These are phyloP conservation scores for Fraxinus angustifolia DNA, from an alignment of 305 asterid species.

Conservation along the genomic window DNA sequence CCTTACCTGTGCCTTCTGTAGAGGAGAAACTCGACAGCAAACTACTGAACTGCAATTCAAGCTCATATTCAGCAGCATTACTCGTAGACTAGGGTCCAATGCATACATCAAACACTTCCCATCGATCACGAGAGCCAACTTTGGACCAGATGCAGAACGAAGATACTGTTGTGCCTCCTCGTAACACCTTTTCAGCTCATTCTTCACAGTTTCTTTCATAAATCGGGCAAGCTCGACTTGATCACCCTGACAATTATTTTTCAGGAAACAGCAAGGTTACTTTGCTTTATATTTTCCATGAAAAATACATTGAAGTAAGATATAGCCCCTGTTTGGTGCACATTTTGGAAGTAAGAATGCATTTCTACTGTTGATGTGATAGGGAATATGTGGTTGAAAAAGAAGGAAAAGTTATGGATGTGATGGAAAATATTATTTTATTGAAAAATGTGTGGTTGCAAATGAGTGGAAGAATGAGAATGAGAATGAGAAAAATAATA, in stretches of 20 bases:
- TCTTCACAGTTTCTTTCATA: slow-evolving; percentile 77
- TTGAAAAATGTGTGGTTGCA: no score
- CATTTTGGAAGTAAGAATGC: no score
- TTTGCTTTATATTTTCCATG: neutral
- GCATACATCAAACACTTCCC: slow-evolving; percentile 99
- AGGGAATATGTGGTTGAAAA: no score
- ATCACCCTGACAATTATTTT: slow-evolving; percentile 61
- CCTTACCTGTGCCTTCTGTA: slow-evolving; percentile 95
- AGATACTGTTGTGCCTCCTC: slow-evolving; percentile 78
- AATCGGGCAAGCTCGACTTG: slow-evolving; percentile 95
- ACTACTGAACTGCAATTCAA: slow-evolving; percentile 95
- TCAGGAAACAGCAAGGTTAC: slow-evolving; percentile 18
- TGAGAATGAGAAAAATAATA: no score
- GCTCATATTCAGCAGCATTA: slow-evolving; percentile 84
- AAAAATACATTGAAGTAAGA: slow-evolving; percentile 10
- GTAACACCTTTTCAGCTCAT: slow-evolving; percentile 62
- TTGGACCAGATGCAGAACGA: slow-evolving; percentile 54
- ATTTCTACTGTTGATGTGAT: no score
- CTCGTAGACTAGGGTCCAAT: slow-evolving; percentile 89
- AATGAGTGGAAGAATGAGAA: no score
- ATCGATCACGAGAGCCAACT: slow-evolving; percentile 86
- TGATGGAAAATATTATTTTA: no score
- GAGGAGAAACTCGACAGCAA: slow-evolving; percentile 98
- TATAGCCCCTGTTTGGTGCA: neutral
- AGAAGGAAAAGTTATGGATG: no score